phyloP scores from a whole-genome alignment of 768 basidiomycete genomes.

The Obba rivulosa region DNA sequence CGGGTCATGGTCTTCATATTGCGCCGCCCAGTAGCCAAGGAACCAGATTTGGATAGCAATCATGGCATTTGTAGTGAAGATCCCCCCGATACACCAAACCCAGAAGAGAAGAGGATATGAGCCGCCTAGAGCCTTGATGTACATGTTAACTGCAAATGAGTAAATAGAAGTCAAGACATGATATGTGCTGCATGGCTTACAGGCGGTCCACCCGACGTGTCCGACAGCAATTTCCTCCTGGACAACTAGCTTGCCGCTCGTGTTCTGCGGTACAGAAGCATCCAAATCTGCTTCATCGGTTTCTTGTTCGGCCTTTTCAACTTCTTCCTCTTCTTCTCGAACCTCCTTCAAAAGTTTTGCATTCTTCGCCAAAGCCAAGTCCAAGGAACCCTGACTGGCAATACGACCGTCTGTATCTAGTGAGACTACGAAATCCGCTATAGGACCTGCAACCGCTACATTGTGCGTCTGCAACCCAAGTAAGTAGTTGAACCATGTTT shows the following conservation, averaged over 20 bases:
- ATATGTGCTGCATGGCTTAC: constrained; percentile 29
- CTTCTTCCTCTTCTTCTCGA: constrained; percentile 16
- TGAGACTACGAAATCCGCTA: too few species aligned
- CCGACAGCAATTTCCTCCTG: too few species aligned
- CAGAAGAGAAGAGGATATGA: too few species aligned
- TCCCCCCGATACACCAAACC: too few species aligned
- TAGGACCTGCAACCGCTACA: constrained; percentile 43
- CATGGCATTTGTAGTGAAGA: constrained; percentile 13
- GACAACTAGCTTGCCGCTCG: constrained; percentile 53
- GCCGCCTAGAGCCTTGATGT: constrained; percentile 21
- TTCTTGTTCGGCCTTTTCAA: constrained; percentile 13
- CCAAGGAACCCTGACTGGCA: constrained; percentile 40
- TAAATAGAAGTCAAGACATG: neutral
- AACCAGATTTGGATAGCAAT: constrained; percentile 32
- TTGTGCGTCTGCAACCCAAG: constrained; percentile 35
- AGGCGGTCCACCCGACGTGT: constrained; percentile 29
- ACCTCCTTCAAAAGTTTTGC: constrained; percentile 25
- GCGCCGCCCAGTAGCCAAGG: constrained; percentile 40
- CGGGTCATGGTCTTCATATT: constrained; percentile 30
- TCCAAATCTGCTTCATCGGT: constrained; percentile 33
- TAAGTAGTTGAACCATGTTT: neutral
- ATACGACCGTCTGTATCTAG: constrained; percentile 47
- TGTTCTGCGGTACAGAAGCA: constrained; percentile 66
- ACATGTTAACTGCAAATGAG: constrained; percentile 25
- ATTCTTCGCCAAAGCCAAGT: constrained; percentile 39